Evolutionary conservation across 768 basidiomycete genomes (phyloP).

Genomic region (Termitomyces sp.): DNA sequence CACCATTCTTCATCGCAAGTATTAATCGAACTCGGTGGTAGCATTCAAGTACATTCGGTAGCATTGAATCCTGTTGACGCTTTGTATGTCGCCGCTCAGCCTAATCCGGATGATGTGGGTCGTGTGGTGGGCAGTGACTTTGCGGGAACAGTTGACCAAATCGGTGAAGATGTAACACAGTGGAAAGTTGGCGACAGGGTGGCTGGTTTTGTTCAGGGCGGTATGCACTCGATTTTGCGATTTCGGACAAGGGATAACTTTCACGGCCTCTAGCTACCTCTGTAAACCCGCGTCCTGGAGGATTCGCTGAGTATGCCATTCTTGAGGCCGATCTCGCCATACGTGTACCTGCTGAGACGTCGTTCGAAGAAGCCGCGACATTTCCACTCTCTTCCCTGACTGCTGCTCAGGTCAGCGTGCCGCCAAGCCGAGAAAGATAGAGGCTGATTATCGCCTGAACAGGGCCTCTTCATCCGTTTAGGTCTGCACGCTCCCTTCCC

Average conservation of each 20-base stretch:
- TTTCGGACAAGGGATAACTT: background rate
- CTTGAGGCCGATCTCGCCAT: constrained; percentile 28
- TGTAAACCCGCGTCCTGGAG: constrained; percentile 25
- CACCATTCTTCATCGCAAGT: background rate
- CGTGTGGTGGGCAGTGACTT: constrained; percentile 31
- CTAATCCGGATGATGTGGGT: constrained; percentile 21
- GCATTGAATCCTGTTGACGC: constrained; percentile 32
- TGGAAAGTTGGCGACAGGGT: constrained; percentile 29
- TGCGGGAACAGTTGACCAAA: constrained; percentile 26
- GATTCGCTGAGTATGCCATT: constrained; percentile 29
- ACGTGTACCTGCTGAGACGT: constrained; percentile 18
- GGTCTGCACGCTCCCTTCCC: constrained; percentile 24
- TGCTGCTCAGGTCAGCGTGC: constrained; percentile 24
- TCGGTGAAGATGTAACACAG: constrained; percentile 22
- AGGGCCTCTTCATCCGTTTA: constrained; percentile 29
- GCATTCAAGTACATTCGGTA: constrained; percentile 25
- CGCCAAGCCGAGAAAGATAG: background rate
- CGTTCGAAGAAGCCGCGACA: constrained; percentile 29
- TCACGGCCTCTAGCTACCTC: constrained; percentile 23
- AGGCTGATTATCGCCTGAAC: background rate
- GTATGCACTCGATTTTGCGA: constrained; percentile 12
- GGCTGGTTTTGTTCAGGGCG: constrained; percentile 28
- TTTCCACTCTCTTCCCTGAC: constrained; percentile 27
- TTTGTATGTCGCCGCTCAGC: constrained; percentile 21
- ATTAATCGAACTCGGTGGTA: background rate